Evolutionary conservation across 2,329 filamentous ascomycete species (phyloP), one percentile per base, ranked within the genome.

Genomic region (Chaetomiaceae sp.): DNA sequence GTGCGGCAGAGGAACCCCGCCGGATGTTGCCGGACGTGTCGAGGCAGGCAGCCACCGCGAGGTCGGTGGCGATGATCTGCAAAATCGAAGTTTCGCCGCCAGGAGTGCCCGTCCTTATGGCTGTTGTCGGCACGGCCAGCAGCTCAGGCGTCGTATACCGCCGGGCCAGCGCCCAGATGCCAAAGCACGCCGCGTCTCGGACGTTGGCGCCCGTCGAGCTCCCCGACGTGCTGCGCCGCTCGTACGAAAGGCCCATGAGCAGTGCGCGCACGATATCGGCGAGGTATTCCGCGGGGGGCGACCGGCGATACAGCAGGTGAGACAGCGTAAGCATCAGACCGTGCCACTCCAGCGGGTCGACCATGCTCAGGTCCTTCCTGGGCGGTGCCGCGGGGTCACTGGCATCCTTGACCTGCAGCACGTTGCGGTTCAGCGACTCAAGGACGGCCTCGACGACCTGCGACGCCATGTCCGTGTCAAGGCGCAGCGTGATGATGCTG

Each of bases 1-100:
- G 72, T 2, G 93, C 93, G 38, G 93, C 93, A 21, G 93, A 97
- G 25, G 92, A 86, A 3, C 92, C 93, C 58, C 93, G 82, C 46
- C 93, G 80, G 60, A 99, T 96, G 60, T 99, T 99, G 3, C 93
- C 93, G 10, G 89, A 85, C 1, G 92, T 85, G 63, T 99, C 93
- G 6, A 96, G 75, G 56, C 86, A 93, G 5, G 89, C 90, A 2
- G 89, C 82, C 12, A 87, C 81, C 0, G 95, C 80, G 13, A 99
- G 76, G 61, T 95, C 86, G 0, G 85, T 86, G 0, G 88, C 92
- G 9, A 99, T 73, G 9, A 86, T 74, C 63, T 95, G 90, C 45
- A 93, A 68, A 14, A 91, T 78, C 13, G 78, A 78, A 30, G n/a
- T n/a, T n/a, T n/a, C n/a, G n/a, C n/a, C 67, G 67, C 3, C 65